Conservation (phyloP, 1,139 yeast species). For the Candida smagusa region DNA sequence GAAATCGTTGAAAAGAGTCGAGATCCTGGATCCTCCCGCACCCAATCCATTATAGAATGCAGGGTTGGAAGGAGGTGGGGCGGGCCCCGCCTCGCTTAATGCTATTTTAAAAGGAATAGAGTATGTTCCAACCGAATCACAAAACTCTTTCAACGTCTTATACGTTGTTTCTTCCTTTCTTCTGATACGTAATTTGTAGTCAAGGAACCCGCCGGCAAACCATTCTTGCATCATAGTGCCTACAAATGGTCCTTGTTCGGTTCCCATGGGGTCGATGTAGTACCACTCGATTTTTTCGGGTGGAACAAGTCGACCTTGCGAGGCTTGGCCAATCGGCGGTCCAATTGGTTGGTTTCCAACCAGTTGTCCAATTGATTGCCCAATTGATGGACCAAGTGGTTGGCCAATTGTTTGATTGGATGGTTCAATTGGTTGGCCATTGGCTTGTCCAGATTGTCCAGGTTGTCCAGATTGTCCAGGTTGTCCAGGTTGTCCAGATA, state of each 20-base stretch:
- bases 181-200: slow-evolving; percentile 53
- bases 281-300: slow-evolving; percentile 58
- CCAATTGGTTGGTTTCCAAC: slow-evolving; percentile 1
- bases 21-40: slow-evolving; percentile 11
- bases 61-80: slow-evolving; percentile 7
- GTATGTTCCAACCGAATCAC: slow-evolving; percentile 46
- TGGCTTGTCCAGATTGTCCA: background rate
- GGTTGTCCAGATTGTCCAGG: background rate
- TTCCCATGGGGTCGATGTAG: slow-evolving; percentile 68
- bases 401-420: background rate
- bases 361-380: background rate
- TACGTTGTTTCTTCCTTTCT: slow-evolving; percentile 46
- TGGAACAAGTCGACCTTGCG: slow-evolving; percentile 13
- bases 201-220: slow-evolving; percentile 63
- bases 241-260: slow-evolving; percentile 77
- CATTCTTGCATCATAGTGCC: slow-evolving; percentile 79
- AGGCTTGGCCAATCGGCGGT: background rate
- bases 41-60: slow-evolving; percentile 15
- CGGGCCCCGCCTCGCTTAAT: slow-evolving; percentile 30
- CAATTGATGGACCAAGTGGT: background rate
- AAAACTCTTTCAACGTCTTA: slow-evolving; percentile 43
- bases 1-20: slow-evolving; percentile 26
- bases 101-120: slow-evolving; percentile 63
- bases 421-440: background rate
- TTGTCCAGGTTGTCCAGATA: background rate